phyloP scores from a whole-genome alignment of 2,329 filamentous ascomycete genomes.

The Spiromastix sp. region DNA sequence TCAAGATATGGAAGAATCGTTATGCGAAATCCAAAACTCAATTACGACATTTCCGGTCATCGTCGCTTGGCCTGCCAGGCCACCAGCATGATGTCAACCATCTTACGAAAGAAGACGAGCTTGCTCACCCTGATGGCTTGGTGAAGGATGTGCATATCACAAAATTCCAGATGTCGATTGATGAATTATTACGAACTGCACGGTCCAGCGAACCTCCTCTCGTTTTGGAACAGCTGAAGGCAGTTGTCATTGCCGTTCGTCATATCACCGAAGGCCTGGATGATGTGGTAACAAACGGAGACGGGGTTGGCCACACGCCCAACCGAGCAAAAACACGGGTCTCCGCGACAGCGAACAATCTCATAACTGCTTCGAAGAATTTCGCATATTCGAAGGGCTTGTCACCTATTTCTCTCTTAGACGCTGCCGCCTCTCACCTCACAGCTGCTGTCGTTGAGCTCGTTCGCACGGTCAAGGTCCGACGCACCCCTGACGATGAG shows the following conservation, averaged over 20 bases:
- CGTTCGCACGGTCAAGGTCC: conserved; percentile 72
- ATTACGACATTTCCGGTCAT: conserved; percentile 67
- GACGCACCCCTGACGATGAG: conserved; percentile 62
- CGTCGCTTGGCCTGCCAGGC: conserved; percentile 60
- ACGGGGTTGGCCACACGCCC: conserved; percentile 49
- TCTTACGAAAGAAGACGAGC: conserved; percentile 59
- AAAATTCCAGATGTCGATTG: conserved; percentile 87
- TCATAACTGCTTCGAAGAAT: conserved; percentile 92
- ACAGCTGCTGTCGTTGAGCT: conserved; percentile 79
- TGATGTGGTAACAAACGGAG: conserved; percentile 44
- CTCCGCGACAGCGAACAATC: conserved; percentile 86
- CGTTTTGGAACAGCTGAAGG: conserved; percentile 78
- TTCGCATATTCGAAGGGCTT: conserved; percentile 74
- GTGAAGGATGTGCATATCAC: conserved; percentile 90
- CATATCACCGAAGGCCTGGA: conserved; percentile 73
- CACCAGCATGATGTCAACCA: conserved; percentile 29
- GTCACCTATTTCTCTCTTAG: conserved; percentile 83
- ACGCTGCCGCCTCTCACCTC: conserved; percentile 86
- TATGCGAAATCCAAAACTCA: conserved; percentile 86
- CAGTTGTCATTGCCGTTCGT: conserved; percentile 70
- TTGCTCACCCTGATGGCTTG: conserved; percentile 61
- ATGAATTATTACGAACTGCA: conserved; percentile 73
- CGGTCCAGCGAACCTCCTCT: conserved; percentile 62
- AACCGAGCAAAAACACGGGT: conserved; percentile 68
- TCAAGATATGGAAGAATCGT: conserved; percentile 80